Conservation (phyloP, 768 basidiomycete species). For the Lactarius evosmus region DNA sequence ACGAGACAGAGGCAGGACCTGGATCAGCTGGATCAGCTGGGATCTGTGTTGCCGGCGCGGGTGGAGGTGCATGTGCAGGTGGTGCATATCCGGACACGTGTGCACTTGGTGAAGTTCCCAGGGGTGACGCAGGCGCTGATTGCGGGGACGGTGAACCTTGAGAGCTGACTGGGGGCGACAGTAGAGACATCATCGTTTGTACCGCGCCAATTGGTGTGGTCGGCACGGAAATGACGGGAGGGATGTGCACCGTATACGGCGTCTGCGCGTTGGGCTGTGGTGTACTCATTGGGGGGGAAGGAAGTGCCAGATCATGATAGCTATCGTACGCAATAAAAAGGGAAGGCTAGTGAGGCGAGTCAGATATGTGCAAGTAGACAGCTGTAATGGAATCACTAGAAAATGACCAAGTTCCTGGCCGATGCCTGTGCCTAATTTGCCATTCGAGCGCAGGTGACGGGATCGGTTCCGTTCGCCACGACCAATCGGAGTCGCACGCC, state of each 20-base stretch:
- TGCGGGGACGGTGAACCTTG: not conserved
- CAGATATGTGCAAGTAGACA: constrained; percentile 8
- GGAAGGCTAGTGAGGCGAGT: not conserved
- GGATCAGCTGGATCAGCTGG: not conserved
- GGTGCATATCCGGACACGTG: not conserved
- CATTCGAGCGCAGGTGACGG: not conserved
- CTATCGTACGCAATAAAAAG: constrained; percentile 2
- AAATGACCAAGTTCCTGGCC: not conserved
- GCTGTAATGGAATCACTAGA: constrained; percentile 15
- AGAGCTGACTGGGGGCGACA: not conserved
- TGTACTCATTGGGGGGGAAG: not conserved
- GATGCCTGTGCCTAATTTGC: constrained; percentile 8
- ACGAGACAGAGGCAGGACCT: not conserved
- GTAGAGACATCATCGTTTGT: not conserved
- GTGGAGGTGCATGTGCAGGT: not conserved
- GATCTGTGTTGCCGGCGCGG: not conserved
- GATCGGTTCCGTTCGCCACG: not conserved
- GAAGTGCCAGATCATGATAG: not conserved
- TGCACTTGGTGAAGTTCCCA: not conserved
- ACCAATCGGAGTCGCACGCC: no score
- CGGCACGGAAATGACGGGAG: not conserved
- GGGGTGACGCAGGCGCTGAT: not conserved
- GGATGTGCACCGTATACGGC: not conserved
- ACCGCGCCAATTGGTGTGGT: not conserved
- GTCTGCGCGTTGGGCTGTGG: not conserved